Evolutionary conservation across 176 grass and related monocot genomes (phyloP).

Genomic region (Typha latifolia): DNA sequence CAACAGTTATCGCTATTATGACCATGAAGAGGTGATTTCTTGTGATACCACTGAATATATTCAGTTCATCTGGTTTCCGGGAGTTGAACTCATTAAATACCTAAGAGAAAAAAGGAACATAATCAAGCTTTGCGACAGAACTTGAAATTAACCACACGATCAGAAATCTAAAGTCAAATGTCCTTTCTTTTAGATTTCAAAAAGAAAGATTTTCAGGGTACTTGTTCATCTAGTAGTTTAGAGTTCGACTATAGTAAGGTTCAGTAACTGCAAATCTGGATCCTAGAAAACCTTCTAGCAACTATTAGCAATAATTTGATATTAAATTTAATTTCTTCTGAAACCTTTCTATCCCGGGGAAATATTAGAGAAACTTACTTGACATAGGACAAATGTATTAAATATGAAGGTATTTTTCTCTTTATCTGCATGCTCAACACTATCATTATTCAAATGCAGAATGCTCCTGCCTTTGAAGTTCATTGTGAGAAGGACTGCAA

Average conservation of each 20-base stretch:
- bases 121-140: not conserved
- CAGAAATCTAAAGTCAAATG: not conserved
- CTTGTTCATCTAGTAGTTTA: no score
- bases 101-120: slow-evolving; percentile 18
- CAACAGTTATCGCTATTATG: slow-evolving; percentile 47
- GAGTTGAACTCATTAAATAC: slow-evolving; percentile 91
- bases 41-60: slow-evolving; percentile 68
- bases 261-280: no score
- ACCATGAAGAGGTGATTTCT: slow-evolving; percentile 62
- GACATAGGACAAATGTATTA: slow-evolving; percentile 91
- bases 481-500: slow-evolving; percentile 62
- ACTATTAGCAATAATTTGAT: no score
- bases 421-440: slow-evolving; percentile 54
- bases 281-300: no score
- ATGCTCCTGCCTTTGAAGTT: slow-evolving; percentile 67
- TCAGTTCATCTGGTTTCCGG: slow-evolving; percentile 74
- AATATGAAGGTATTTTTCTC: slow-evolving; percentile 95
- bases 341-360: not conserved
- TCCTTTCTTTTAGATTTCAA: not conserved
- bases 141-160: not conserved
- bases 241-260: no score
- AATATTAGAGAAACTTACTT: slow-evolving; percentile 38
- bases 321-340: not conserved
- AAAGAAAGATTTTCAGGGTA: no score
- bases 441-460: slow-evolving; percentile 53